These are phyloP conservation scores for Hymenoscyphus repandus DNA, from an alignment of 2,329 filamentous ascomycete genomes.

Conservation along the genomic window DNA sequence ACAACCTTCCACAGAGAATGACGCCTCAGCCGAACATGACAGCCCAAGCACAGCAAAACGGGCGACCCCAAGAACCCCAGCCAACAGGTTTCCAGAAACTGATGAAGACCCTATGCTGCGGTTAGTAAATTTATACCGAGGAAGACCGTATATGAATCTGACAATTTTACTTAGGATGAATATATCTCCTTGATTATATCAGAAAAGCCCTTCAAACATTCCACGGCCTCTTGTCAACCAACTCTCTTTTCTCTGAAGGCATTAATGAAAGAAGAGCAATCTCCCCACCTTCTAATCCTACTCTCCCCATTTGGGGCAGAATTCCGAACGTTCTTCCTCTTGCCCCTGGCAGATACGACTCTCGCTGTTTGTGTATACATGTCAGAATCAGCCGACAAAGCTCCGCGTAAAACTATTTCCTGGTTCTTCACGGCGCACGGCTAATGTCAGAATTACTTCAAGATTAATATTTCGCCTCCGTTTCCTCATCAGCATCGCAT, in stretches of 20 bases:
- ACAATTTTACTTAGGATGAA: slow-evolving; percentile 28
- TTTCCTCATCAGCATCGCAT: slow-evolving; percentile 21
- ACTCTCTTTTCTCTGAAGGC: slow-evolving; percentile 17
- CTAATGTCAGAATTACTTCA: slow-evolving; percentile 25
- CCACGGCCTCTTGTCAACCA: background rate
- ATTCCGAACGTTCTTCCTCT: slow-evolving; percentile 19
- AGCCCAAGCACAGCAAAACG: slow-evolving; percentile 47
- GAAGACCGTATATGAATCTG: slow-evolving; percentile 3
- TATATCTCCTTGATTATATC: slow-evolving; percentile 12
- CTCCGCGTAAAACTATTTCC: slow-evolving; percentile 16
- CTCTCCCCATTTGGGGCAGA: slow-evolving; percentile 17
- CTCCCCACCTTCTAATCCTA: slow-evolving; percentile 25
- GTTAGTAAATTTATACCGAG: slow-evolving; percentile 41
- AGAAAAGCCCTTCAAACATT: slow-evolving; percentile 4
- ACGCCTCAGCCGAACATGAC: slow-evolving; percentile 56
- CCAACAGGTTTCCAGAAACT: slow-evolving; percentile 85
- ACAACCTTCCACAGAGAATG: slow-evolving; percentile 68
- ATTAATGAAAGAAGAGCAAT: slow-evolving; percentile 22
- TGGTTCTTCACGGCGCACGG: slow-evolving; percentile 16
- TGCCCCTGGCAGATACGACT: slow-evolving; percentile 26
- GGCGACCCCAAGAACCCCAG: slow-evolving; percentile 61
- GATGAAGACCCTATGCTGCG: slow-evolving; percentile 89
- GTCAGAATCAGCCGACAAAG: slow-evolving; percentile 8
- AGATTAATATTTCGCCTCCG: slow-evolving; percentile 28
- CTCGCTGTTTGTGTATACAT: slow-evolving; percentile 27